Evolutionary conservation across 306 rosid genomes (phyloP), one percentile per base, ranked within the genome.

Genomic region (Casuarina equisetifolia): DNA sequence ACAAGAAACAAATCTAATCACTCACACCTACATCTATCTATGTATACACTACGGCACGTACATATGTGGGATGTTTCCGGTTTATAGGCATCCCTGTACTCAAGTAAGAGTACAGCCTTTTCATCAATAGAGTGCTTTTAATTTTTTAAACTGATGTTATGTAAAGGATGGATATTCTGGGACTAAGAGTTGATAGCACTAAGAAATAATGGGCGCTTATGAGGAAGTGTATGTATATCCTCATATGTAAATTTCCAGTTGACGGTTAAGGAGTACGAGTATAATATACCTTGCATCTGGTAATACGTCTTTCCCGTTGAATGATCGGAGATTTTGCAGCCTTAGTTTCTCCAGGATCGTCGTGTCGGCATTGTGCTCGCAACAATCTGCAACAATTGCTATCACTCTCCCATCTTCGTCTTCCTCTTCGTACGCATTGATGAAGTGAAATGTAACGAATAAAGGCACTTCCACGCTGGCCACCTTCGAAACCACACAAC

Each of bases 381-480:
- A 95, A 59, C 97, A 95, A 76, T 95, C 97, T 0, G 87, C 99
- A 50, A 89, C 81, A 45, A 95, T 49, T 1, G 88, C 90, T 0
- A 81, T 89, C 63, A 92, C 86, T 78, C 97, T 86, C 59, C 99
- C 97, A 9, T 95, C 95, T 79, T 87, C 90, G 53, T 95, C 99
- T 73, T 73, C 59, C 82, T 89, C 96, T 80, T 92, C 98, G 35
- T 91, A 92, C 0, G 98, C 98, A 76, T 95, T 95, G 62, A 95
- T 95, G 86, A 88, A 95, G 85, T 92, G 99, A 84, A 95, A 95
- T 0, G 97, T 92, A 2, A 95, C 73, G 59, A 12, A 92, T 76
- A 95, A 66, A 58, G 99, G 99, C 64, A 92, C 99, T 84, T 95
- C 90, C 83, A 92, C 97, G 39, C 93, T 91, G 25, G 92, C 87